Evolutionary conservation across 768 basidiomycete species (phyloP), one percentile per base, ranked within the genome.

Genomic region (Pholiota conissans): DNA sequence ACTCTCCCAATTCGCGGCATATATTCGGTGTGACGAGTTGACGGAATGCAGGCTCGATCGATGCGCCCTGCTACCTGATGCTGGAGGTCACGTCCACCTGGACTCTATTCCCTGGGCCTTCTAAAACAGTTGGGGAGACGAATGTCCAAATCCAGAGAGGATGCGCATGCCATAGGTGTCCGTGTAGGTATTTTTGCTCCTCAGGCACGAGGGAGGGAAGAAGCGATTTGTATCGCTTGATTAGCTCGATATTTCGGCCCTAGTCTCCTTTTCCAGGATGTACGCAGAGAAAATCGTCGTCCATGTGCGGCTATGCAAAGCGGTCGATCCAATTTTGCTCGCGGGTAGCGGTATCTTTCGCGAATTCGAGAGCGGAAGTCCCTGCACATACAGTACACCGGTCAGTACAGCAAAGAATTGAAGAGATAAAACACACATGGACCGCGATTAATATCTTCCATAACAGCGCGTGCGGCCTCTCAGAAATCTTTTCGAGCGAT

Each of bases 11-110:
- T n/a, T n/a, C n/a, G n/a, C n/a, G n/a, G n/a, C n/a, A n/a, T n/a
- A n/a, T n/a, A n/a, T n/a, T n/a, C n/a, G n/a, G n/a, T n/a, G n/a
- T n/a, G n/a, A n/a, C n/a, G n/a, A n/a, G n/a, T n/a, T n/a, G 75
- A 73, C 84, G 82, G 72, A 79, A 84, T 60, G 49, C 11, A 65
- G 83, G 81, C 34, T 83, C 73, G 74, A 83, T 79, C 6, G 80
- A 70, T 60, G 82, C 58, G 69, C 83, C 79, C 74, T 84, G 81
- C 82, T 79, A 83, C 75, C 82, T 80, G 55, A 81, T 11, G 69
- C 81, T 63, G 71, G 79, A 32, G 13, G 30, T 32, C 5, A 13
- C 13, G 13, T 32, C 5, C 6, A 5, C 13, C 58, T n/a, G n/a
- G n/a, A n/a, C n/a, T n/a, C n/a, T n/a, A n/a, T n/a, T n/a, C n/a